These are phyloP conservation scores for Panaeolus papilionaceus DNA, from an alignment of 768 basidiomycete species.

Conservation along the genomic window DNA sequence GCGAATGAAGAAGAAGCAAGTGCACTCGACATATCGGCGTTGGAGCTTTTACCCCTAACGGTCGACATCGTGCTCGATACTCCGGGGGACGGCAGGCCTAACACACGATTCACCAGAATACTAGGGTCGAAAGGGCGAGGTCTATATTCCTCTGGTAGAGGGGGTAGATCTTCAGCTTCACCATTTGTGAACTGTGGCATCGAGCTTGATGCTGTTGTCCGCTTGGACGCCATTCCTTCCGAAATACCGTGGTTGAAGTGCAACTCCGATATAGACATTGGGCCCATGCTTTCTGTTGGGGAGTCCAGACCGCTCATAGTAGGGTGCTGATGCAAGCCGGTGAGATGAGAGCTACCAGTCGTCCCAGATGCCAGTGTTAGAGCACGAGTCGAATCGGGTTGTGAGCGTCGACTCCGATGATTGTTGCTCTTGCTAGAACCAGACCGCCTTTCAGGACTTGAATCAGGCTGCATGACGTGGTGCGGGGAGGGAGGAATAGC, in stretches of 20 bases:
- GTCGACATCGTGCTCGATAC: not conserved
- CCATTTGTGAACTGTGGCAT: conserved; percentile 5
- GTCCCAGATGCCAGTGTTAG: not conserved
- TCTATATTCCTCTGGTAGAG: conserved; percentile 22
- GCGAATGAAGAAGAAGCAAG: not conserved
- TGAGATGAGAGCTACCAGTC: not conserved
- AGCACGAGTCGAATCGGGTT: not conserved
- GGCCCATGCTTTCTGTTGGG: not conserved
- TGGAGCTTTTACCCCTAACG: not conserved
- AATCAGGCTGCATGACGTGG: conserved; percentile 28
- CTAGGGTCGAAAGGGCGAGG: conserved; percentile 26
- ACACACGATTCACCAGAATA: conserved; percentile 32
- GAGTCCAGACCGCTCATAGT: not conserved
- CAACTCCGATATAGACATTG: not conserved
- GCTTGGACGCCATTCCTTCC: not conserved
- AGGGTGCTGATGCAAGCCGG: not conserved
- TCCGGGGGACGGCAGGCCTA: conserved; percentile 33
- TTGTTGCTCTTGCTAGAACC: not conserved
- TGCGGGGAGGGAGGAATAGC: conserved; percentile 51
- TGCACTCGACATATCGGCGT: not conserved
- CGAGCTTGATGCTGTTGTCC: conserved; percentile 6
- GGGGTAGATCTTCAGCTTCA: not conserved
- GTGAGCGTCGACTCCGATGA: not conserved
- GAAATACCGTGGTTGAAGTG: not conserved
- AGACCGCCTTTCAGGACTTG: not conserved